Percentiles rank a stretch among this genome's conserved stretches.
Conservation (phyloP, 305 asterid genomes). For the Fraxinus sp. region DNA sequence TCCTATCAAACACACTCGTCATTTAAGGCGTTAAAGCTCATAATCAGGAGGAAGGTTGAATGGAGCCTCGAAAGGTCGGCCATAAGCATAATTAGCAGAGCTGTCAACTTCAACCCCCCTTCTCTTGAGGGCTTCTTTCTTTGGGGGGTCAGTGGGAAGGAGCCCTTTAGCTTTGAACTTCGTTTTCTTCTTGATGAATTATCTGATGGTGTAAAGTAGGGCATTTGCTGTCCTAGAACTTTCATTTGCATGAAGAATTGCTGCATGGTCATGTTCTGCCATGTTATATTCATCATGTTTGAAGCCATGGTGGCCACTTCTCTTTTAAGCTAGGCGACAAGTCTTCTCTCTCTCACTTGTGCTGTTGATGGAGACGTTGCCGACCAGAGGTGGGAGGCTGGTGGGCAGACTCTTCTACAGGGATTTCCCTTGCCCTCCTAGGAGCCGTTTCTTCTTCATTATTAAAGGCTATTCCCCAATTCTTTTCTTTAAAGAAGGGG, state of each 20-base stretch:
- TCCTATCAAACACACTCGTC: neutral
- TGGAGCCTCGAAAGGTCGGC: neutral
- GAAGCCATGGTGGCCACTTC: neutral
- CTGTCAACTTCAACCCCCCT: neutral
- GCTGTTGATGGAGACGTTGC: neutral
- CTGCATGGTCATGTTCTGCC: neutral
- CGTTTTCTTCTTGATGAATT: neutral
- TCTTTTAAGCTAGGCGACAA: neutral
- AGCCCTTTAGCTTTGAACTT: neutral
- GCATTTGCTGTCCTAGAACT: neutral
- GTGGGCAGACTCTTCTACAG: neutral
- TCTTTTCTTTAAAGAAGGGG: neutral
- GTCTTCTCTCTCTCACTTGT: neutral
- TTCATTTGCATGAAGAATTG: neutral
- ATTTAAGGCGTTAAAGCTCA: neutral
- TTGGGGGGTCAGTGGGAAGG: neutral
- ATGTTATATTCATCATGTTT: neutral
- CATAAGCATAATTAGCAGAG: too few species aligned
- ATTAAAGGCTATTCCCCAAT: neutral
- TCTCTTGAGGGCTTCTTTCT: neutral
- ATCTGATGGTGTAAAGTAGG: neutral
- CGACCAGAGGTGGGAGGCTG: neutral
- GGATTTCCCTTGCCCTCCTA: neutral
- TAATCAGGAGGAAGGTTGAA: neutral
- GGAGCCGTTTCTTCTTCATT: neutral